Percentiles rank a stretch among this genome's conserved stretches.
Conservation (phyloP, 1,284 basidiomycete species). For the Waitea zeae region DNA sequence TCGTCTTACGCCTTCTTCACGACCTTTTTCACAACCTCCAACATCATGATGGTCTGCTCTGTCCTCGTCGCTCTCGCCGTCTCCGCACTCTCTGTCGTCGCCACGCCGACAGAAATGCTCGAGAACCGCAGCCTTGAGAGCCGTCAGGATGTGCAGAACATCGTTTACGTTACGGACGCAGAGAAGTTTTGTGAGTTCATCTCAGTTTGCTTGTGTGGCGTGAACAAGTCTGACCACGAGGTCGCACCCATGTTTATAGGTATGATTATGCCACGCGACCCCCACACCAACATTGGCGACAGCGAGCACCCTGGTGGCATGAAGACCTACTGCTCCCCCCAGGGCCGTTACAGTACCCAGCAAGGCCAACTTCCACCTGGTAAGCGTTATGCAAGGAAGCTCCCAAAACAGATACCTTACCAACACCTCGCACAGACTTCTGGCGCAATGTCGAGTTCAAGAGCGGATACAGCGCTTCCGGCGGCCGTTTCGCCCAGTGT, state of each 20-base stretch:
- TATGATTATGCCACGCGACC: slow-evolving; percentile 13
- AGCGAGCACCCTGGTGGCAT: slow-evolving; percentile 31
- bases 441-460: slow-evolving; percentile 26
- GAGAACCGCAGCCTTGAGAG: slow-evolving; percentile 2
- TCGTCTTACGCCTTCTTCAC: background rate
- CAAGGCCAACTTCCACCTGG: slow-evolving; percentile 28
- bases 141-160: slow-evolving; percentile 21
- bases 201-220: background rate
- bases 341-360: slow-evolving; percentile 14
- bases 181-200: slow-evolving; percentile 20
- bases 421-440: too few relatives aligned
- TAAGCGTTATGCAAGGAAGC: too few relatives aligned
- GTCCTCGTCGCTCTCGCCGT: slow-evolving; percentile 1
- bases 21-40: background rate
- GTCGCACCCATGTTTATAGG: slow-evolving; percentile 3
- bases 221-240: too few relatives aligned
- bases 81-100: slow-evolving; percentile 4
- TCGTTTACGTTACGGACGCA: slow-evolving; percentile 23
- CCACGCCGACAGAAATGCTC: slow-evolving; percentile 1
- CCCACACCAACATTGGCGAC: slow-evolving; percentile 32
- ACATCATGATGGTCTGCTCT: background rate
- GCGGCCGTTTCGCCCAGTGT: slow-evolving; percentile 22
- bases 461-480: slow-evolving; percentile 22
- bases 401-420: too few relatives aligned
- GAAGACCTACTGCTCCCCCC: slow-evolving; percentile 27